Conservation (phyloP, 495 filamentous ascomycete species). For the Lepraria neglecta region DNA sequence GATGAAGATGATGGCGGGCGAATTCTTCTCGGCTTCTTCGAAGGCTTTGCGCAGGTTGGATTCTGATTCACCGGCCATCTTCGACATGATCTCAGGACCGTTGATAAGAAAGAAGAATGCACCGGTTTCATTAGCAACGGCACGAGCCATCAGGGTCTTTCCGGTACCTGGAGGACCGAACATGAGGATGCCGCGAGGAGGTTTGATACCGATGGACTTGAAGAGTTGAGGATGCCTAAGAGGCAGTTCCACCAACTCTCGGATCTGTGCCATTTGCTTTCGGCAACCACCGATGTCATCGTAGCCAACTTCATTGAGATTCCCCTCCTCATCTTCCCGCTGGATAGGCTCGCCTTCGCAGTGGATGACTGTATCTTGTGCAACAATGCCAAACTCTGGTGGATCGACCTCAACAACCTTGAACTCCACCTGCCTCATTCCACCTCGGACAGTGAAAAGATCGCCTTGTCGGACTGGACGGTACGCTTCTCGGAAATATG, state of each 20-base stretch:
- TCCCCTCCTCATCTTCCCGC: constrained; percentile 97
- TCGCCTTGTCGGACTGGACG: constrained; percentile 93
- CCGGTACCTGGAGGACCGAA: constrained; percentile 96
- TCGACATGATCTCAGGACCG: constrained; percentile 98
- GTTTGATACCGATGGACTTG: constrained; percentile 99
- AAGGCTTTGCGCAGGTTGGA: constrained; percentile 97
- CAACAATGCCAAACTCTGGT: constrained; percentile 96
- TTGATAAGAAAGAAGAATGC: constrained; percentile 99
- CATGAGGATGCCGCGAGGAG: constrained; percentile 94
- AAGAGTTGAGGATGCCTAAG: constrained; percentile 95
- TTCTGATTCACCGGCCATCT: constrained; percentile 99
- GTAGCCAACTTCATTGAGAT: constrained; percentile 97
- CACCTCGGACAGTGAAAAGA: constrained; percentile 91
- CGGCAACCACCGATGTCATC: constrained; percentile 99
- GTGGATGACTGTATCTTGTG: constrained; percentile 97
- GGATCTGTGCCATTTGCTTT: constrained; percentile 99
- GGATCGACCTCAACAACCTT: constrained; percentile 99
- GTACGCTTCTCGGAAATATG: constrained; percentile 99
- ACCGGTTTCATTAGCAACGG: constrained; percentile 96
- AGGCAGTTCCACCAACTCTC: constrained; percentile 95
- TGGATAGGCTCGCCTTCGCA: constrained; percentile 98
- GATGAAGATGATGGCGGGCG: constrained; percentile 98
- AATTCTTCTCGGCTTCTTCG: constrained; percentile 99
- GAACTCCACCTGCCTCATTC: constrained; percentile 98
- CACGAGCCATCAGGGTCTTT: constrained; percentile 98